Evolutionary conservation across 1,284 basidiomycete species (phyloP).

Genomic region (Pseudozyma tsukubaensis): DNA sequence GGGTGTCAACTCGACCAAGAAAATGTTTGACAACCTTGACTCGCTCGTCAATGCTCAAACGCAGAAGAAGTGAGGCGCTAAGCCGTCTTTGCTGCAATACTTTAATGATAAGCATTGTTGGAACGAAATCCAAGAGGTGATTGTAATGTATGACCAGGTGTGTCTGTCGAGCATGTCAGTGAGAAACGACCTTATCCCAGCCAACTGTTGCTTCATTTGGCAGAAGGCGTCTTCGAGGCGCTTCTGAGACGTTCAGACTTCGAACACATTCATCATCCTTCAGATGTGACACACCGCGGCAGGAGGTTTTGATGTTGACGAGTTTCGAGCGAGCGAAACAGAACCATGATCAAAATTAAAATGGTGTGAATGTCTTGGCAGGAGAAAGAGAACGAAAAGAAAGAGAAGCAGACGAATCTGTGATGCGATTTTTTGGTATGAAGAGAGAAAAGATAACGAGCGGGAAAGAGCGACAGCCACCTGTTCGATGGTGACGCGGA

Average conservation of each 20-base stretch:
- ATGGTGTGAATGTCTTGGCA: slow-evolving; percentile 2
- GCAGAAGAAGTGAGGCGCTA: not conserved
- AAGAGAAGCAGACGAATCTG: not conserved
- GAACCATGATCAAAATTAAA: slow-evolving; percentile 4
- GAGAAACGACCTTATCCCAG: no score
- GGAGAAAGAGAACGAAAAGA: not conserved
- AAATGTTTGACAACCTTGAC: slow-evolving; percentile 44
- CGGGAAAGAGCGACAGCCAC: not conserved
- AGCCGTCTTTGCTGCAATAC: no score
- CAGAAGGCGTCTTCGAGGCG: no score
- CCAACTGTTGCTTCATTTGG: no score
- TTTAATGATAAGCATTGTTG: no score
- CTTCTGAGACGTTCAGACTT: no score
- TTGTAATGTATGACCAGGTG: no score
- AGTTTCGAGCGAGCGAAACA: slow-evolving; percentile 1
- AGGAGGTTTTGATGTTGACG: not conserved
- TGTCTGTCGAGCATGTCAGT: no score
- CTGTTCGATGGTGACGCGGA: no score
- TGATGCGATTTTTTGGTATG: slow-evolving; percentile 15
- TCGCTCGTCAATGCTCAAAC: slow-evolving; percentile 20
- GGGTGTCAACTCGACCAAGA: slow-evolving; percentile 13
- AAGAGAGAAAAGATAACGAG: not conserved
- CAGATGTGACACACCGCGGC: no score
- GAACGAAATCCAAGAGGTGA: no score
- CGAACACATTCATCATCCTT: no score